phyloP scores from a whole-genome alignment of 352 stramenopile genomes.

The Phytophthora constricta region DNA sequence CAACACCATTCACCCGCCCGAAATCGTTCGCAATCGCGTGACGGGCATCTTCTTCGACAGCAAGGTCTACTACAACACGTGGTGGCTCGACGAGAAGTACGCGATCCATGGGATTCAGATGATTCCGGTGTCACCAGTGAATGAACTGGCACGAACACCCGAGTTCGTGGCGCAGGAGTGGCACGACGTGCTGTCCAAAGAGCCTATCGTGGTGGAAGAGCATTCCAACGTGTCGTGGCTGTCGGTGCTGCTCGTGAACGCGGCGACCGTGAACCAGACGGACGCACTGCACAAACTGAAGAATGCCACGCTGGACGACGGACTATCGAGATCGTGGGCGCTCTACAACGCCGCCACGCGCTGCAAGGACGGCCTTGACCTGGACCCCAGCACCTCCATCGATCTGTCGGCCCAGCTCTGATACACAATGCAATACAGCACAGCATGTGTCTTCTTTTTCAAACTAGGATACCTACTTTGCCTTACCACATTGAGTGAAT shows the following conservation, averaged over 20 bases:
- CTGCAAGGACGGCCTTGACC: conserved; percentile 23
- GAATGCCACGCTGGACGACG: conserved; percentile 69
- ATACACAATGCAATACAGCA: neutral
- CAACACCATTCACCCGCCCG: conserved; percentile 69
- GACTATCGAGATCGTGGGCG: conserved; percentile 67
- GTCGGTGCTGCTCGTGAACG: conserved; percentile 77
- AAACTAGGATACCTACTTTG: too few species aligned
- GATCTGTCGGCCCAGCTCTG: conserved; percentile 20
- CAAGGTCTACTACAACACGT: conserved; percentile 77
- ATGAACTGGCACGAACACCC: conserved; percentile 64
- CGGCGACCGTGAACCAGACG: conserved; percentile 60
- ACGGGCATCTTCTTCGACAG: conserved; percentile 84
- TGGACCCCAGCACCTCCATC: conserved; percentile 3
- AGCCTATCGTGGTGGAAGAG: conserved; percentile 47
- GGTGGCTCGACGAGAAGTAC: conserved; percentile 71
- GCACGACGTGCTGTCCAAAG: conserved; percentile 74
- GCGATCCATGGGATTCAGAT: conserved; percentile 86
- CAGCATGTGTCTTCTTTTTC: too few species aligned
- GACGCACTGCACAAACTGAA: conserved; percentile 52
- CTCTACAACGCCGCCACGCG: conserved; percentile 74
- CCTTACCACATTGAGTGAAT: too few species aligned
- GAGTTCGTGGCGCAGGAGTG: conserved; percentile 78
- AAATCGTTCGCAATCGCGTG: conserved; percentile 75
- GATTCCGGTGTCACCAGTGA: conserved; percentile 77
- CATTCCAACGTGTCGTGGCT: conserved; percentile 62